Conservation (phyloP, 345 rosid genomes). For the Gossypium stocksii region DNA sequence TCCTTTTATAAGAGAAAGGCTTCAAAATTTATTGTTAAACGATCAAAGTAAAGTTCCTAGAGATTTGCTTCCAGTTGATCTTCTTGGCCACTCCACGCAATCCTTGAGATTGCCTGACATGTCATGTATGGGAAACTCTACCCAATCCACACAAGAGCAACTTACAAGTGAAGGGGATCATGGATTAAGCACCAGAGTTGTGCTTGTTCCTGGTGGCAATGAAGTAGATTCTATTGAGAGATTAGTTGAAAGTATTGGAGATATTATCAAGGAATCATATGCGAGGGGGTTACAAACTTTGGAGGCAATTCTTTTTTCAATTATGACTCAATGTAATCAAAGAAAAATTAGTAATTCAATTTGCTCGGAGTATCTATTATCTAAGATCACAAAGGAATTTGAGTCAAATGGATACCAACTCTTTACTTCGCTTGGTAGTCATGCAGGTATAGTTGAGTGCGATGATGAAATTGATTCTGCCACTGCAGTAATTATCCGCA, state of each 20-base stretch:
- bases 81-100: slow-evolving; percentile 16
- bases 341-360: slow-evolving; percentile 11
- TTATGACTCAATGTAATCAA: slow-evolving; percentile 21
- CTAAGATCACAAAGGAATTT: slow-evolving; percentile 28
- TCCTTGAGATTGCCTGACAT: slow-evolving; percentile 19
- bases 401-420: slow-evolving; percentile 34
- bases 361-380: slow-evolving; percentile 26
- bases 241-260: slow-evolving; percentile 29
- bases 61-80: slow-evolving; percentile 20
- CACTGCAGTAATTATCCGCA: slow-evolving; percentile 33
- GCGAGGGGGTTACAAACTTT: slow-evolving; percentile 25
- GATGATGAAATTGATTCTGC: slow-evolving; percentile 35
- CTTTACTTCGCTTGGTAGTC: slow-evolving; percentile 28
- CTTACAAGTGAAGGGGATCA: slow-evolving; percentile 4
- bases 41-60: slow-evolving; percentile 24
- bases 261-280: slow-evolving; percentile 28
- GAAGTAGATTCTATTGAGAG: slow-evolving; percentile 20
- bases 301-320: slow-evolving; percentile 36
- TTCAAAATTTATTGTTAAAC: slow-evolving; percentile 36
- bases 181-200: slow-evolving; percentile 18
- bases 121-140: slow-evolving; percentile 10
- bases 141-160: slow-evolving; percentile 18
- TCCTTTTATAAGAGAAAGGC: slow-evolving; percentile 48
- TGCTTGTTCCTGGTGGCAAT: slow-evolving; percentile 13
- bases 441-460: slow-evolving; percentile 14